Conservation (phyloP, 768 basidiomycete species). For the Dioszegia crocea region DNA sequence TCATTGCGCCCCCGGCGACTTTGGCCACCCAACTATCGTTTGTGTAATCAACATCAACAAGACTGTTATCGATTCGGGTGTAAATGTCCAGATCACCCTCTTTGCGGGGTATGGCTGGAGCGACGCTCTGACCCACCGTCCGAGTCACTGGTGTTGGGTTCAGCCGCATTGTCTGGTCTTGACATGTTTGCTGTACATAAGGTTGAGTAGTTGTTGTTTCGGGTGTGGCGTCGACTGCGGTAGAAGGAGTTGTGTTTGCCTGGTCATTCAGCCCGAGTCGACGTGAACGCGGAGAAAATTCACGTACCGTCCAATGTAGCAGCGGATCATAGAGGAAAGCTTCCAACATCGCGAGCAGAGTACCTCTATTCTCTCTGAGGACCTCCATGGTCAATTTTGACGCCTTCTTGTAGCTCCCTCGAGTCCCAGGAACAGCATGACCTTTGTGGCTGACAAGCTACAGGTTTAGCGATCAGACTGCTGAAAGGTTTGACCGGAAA, state of each 20-base stretch:
- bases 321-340: slow-evolving; percentile 52
- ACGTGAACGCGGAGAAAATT: not conserved
- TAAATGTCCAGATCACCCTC: slow-evolving; percentile 16
- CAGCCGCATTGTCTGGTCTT: not conserved
- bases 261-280: not conserved
- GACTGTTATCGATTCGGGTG: slow-evolving; percentile 26
- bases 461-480: not conserved
- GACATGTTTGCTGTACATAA: not conserved
- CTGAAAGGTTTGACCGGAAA: not conserved
- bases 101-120: slow-evolving; percentile 1
- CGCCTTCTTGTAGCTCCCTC: slow-evolving; percentile 49
- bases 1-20: slow-evolving; percentile 36
- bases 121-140: slow-evolving; percentile 18
- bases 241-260: slow-evolving; percentile 5
- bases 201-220: not conserved
- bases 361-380: slow-evolving; percentile 47
- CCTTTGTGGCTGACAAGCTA: slow-evolving; percentile 37
- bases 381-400: slow-evolving; percentile 48
- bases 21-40: slow-evolving; percentile 40
- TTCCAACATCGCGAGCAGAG: slow-evolving; percentile 50
- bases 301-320: slow-evolving; percentile 42
- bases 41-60: slow-evolving; percentile 18
- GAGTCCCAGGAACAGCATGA: slow-evolving; percentile 31
- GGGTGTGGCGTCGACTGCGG: not conserved
- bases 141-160: slow-evolving; percentile 3